Conservation (phyloP, 179 eudicot species). For the Actinidia chinensis region DNA sequence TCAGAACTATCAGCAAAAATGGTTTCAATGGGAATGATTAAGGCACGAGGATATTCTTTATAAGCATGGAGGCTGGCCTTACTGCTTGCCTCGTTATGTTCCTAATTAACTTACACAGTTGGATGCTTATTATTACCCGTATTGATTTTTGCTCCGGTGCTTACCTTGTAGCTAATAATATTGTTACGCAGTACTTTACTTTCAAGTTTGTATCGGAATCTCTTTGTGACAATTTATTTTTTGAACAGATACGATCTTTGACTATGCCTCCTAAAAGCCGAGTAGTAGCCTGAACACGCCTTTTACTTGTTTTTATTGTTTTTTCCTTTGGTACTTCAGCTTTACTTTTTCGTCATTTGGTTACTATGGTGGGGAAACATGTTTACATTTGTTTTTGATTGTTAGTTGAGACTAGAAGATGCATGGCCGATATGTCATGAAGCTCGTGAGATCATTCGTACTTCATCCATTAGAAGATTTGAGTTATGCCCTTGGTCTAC, state of each 20-base stretch:
- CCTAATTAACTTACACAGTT: constrained; percentile 89
- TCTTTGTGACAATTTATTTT: background rate
- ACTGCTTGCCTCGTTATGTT: constrained; percentile 72
- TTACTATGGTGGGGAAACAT: background rate
- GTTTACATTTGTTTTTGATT: constrained; percentile 17
- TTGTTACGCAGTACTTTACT: background rate
- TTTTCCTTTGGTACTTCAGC: background rate
- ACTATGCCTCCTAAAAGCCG: background rate
- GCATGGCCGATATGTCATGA: constrained; percentile 79
- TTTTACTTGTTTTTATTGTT: background rate
- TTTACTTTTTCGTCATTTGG: background rate
- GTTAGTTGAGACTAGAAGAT: constrained; percentile 72
- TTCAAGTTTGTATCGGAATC: background rate
- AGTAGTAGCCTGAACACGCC: background rate
- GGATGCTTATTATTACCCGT: constrained; percentile 89
- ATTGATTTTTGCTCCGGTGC: constrained; percentile 86
- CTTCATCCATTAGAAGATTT: constrained; percentile 62
- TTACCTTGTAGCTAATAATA: constrained; percentile 17
- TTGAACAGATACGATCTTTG: background rate
- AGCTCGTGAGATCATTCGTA: constrained; percentile 92
- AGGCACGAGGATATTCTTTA: constrained; percentile 63
- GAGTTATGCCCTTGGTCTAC: constrained; percentile 13
- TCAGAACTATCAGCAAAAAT: constrained; percentile 67
- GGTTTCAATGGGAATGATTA: constrained; percentile 64
- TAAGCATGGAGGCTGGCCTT: constrained; percentile 57